These are phyloP conservation scores for Colletotrichum liaoningense DNA, from an alignment of 2,329 filamentous ascomycete genomes.

Conservation along the genomic window DNA sequence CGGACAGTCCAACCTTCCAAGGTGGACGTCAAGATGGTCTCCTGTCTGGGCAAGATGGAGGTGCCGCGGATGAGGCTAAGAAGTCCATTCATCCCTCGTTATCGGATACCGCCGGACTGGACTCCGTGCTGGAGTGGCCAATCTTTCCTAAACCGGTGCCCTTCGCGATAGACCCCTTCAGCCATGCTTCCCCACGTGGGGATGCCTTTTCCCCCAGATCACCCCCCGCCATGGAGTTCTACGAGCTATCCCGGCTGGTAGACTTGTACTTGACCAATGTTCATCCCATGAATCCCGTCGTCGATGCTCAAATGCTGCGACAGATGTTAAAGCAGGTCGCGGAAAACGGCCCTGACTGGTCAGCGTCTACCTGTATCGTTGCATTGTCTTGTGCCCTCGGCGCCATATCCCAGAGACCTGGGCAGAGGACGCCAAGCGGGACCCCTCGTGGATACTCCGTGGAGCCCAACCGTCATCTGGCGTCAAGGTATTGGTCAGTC, in stretches of 20 bases:
- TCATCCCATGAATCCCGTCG: constrained; percentile 30
- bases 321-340: constrained; percentile 33
- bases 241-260: constrained; percentile 25
- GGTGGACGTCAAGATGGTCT: neutral
- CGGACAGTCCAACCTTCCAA: constrained; percentile 25
- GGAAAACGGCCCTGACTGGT: constrained; percentile 37
- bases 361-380: constrained; percentile 32
- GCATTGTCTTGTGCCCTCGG: constrained; percentile 32
- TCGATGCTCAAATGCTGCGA: constrained; percentile 19
- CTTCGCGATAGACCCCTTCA: constrained; percentile 26
- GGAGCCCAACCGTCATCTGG: constrained; percentile 30
- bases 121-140: constrained; percentile 34
- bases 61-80: neutral
- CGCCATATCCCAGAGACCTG: constrained; percentile 30
- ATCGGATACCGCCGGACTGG: constrained; percentile 27
- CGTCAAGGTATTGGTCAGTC: constrained; percentile 32
- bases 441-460: constrained; percentile 30
- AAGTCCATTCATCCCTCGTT: neutral
- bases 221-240: constrained; percentile 31
- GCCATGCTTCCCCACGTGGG: constrained; percentile 16
- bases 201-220: constrained; percentile 25
- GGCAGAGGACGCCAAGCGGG: constrained; percentile 27
- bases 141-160: constrained; percentile 34
- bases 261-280: constrained; percentile 29
- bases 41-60: constrained; percentile 3